Percentiles rank a stretch among this genome's conserved stretches.
Conservation (phyloP, 2,329 filamentous ascomycete species). For the Neurospora sp. region DNA sequence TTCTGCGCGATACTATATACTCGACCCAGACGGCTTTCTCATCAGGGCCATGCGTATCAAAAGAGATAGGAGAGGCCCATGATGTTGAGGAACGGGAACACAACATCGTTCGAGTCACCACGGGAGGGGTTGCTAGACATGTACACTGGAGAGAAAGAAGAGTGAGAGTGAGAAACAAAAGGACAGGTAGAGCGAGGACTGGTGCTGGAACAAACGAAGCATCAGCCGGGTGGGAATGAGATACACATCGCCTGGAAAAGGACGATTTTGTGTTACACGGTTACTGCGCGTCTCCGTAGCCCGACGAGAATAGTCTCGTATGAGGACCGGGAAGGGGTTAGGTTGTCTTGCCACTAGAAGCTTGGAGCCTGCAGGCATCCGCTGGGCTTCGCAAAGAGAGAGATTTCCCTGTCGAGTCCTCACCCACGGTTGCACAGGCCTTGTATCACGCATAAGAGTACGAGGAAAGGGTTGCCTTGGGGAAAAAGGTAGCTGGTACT, state of each 20-base stretch:
- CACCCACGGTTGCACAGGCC: not conserved
- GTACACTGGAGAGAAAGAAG: constrained; percentile 2
- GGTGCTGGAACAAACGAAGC: not conserved
- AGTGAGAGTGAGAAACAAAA: constrained; percentile 3
- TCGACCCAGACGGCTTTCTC: not conserved
- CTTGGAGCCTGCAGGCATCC: not conserved
- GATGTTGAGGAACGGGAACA: constrained; percentile 8
- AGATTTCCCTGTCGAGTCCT: not conserved
- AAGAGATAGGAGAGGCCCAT: constrained; percentile 1
- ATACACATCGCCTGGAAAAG: constrained; percentile 5
- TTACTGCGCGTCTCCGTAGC: constrained; percentile 21
- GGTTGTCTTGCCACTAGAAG: constrained; percentile 9
- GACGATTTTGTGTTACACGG: constrained; percentile 12
- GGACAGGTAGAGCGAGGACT: not conserved
- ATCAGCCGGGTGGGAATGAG: not conserved
- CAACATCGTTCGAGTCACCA: constrained; percentile 9
- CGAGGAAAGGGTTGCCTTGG: not conserved
- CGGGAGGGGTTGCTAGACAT: not conserved
- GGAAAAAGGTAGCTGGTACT: not conserved
- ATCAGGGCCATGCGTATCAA: not conserved
- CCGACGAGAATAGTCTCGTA: constrained; percentile 29
- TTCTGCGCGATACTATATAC: constrained; percentile 6
- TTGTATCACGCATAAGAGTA: not conserved
- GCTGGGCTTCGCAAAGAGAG: not conserved
- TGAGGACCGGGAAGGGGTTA: constrained; percentile 14